Base-by-base conservation (phyloP, 495 filamentous ascomycete species). In the Lophiostoma macrostomum region DNA sequence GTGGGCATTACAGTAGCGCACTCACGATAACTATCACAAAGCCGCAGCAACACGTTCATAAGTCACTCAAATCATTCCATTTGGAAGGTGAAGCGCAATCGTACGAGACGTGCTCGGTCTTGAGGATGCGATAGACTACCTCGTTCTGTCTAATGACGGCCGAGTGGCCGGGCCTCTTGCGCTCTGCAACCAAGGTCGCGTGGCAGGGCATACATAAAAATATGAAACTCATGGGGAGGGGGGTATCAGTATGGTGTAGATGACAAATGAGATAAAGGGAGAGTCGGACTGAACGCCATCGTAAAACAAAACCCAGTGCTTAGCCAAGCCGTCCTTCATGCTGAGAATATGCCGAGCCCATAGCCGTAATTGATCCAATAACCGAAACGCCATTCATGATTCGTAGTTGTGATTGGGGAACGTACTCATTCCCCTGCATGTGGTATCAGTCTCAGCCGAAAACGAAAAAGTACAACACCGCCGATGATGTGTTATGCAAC, bases 371-470 rank as follows among this genome's bases (percentile, higher is more conserved):
- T n/a, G n/a, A n/a, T n/a, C n/a, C n/a, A 18, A 42, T 31, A 50
- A 50, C 27, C 37, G 28, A 47, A 56, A 56, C 51, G 43, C 58
- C 51, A 30, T 44, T 61, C 58, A 42, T 61, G 51, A 61, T 13
- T 56, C 58, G 40, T 61, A 18, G 22, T 5, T 30, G n/a, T 29
- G 53, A 50, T 45, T 30, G 53, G 53, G 46, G 53, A 43, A 14
- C 8, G 28, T 22, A 24, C 10, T 28, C 38, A 16, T 18, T 31
- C 51, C 40, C 37, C 25, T 43, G 44, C 45, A 45, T 18, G 45
- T 50, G 53, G 46, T 57, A 57, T 57, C 45, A 50, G 30, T 45
- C 53, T 57, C 45, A 44, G 18, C 45, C 24, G 25, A 50, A 56
- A 50, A 23, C 11, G 20, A 50, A 42, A 44, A 18, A 34, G 22